Conservation (phyloP, 257 asterid genomes). For the Nicotiana tomentosiformis region DNA sequence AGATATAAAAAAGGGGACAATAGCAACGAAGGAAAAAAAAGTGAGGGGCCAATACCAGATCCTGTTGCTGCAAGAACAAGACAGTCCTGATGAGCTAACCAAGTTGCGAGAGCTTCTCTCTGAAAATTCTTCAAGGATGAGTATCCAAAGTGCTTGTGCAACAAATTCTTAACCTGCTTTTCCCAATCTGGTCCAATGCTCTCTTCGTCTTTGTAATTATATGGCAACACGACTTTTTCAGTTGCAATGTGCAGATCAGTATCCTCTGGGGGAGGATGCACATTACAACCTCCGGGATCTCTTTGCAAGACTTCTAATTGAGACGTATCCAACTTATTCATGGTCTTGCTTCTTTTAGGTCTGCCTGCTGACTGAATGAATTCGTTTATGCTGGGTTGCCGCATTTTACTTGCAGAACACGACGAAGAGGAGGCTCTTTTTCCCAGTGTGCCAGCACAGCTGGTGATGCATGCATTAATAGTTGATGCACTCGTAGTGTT, state of each 20-base stretch:
- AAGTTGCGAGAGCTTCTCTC: constrained; percentile 61
- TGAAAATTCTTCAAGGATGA: constrained; percentile 59
- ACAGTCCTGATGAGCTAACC: constrained; percentile 55
- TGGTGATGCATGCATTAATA: constrained; percentile 16
- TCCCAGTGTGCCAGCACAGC: constrained; percentile 20
- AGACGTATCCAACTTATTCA: constrained; percentile 8
- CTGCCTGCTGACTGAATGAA: constrained; percentile 28
- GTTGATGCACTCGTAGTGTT: constrained; percentile 31
- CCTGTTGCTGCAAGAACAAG: constrained; percentile 81
- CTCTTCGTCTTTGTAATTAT: constrained; percentile 26
- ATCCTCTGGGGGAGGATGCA: constrained; percentile 13
- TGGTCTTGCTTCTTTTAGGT: constrained; percentile 31
- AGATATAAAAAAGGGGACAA: background rate
- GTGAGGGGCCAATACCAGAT: constrained; percentile 46
- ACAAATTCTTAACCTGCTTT: constrained; percentile 24
- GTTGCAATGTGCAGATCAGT: constrained; percentile 10
- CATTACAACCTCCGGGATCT: constrained; percentile 16
- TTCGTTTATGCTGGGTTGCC: constrained; percentile 50
- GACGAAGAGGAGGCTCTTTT: constrained; percentile 30
- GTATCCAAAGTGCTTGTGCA: constrained; percentile 50
- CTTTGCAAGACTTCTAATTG: constrained; percentile 17
- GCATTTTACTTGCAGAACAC: constrained; percentile 27
- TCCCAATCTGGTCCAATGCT: constrained; percentile 49
- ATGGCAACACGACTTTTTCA: constrained; percentile 9
- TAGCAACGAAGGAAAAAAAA: background rate